Base-by-base conservation (phyloP, 2,329 filamentous ascomycete genomes). In the Fusarium floridanum region DNA sequence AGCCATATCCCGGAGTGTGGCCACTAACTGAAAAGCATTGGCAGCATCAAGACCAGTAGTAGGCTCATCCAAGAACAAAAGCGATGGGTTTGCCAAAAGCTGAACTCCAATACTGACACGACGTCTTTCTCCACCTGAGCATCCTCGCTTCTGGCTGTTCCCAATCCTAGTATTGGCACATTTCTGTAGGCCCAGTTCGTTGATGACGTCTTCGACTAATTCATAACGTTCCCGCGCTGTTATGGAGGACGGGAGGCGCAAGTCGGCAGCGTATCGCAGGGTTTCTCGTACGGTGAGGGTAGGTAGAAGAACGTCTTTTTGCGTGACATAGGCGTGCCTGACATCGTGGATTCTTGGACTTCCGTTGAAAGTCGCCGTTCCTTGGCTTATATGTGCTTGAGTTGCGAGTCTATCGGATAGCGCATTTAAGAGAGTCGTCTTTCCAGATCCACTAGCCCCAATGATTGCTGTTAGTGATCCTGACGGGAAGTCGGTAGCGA, bases 1-100 rank as follows among this genome's bases (percentile, higher is more conserved):
- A 0, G 93, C 91, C 2, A 95, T 85, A 7, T 84, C 85, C 78
- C 94, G 94, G 9, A 95, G 82, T 0, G 92, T 95, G 34, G 90
- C 86, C 0, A 95, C 86, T 0, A 95, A 87, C 74, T 95, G 93
- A 76, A 91, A 94, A 0, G 93, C 93, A 77, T 91, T 94, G 2
- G 92, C 94, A 0, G 93, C 92, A 82, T 95, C 93, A 8, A 95
- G 85, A 1, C 92, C 93, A 2, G 93, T 95, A 0, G 94, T 95
- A 0, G 93, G 93, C 77, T 95, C 94, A 77, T 96, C 94, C 24
- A 95, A 87, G 80, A 94, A 95, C 7, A 95, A 83, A 1, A 95
- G 88, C 6, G 92, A 94, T 2, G 94, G 93, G 78, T 95, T 95
- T 5, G 92, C 91, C 20, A 95, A 85, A 67, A 95, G 86, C 81